Evolutionary conservation across 2,329 filamentous ascomycete species (phyloP), one percentile per base, ranked within the genome.

Genomic region (Byssoonygena ceratinophila): DNA sequence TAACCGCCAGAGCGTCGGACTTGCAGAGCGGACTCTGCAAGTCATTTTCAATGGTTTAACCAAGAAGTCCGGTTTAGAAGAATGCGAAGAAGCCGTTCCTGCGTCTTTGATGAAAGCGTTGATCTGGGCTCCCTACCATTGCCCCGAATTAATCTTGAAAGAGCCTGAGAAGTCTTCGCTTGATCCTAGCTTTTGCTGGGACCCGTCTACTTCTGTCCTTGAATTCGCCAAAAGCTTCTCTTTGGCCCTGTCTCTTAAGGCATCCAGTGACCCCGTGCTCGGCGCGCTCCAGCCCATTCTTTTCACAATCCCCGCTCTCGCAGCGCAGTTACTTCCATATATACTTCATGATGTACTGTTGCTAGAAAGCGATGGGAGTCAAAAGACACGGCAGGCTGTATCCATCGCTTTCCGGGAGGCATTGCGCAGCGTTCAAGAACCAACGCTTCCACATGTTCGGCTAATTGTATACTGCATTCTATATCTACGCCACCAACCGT

Each of bases 401-500:
- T 95, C 90, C 0, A 71, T 73, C 8, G 76, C 82, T 1, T 75
- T 86, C 54, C 80, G 76, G 32, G 68, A 72, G 8, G 87, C 84
- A 75, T 78, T 97, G 32, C 68, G 70, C 2, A 68, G 56, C 67
- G 70, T 55, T 52, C 46, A 57, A 16, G 60, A 64, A 25, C 54
- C 59, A 52, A 78, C 72, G 1, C 77, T 76, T 53, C 76, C 81
- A 4, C 87, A 87, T 60, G 71, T 85, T 47, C 82, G 81, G 55
- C 76, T 92, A 32, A 71, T 95, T 0, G 77, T 97, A 36, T 84
- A 87, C 57, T 80, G 83, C 2, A 74, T 98, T 27, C 71, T 98
- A 2, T 98, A 97, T 63, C 76, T 99, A n/a, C 81, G 89, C 34
- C 88, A 84, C 2, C 90, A 94, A 63, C 76, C 79, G 25, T 70